Conservation (phyloP, 305 asterid genomes). For the Rubia tinctorum region DNA sequence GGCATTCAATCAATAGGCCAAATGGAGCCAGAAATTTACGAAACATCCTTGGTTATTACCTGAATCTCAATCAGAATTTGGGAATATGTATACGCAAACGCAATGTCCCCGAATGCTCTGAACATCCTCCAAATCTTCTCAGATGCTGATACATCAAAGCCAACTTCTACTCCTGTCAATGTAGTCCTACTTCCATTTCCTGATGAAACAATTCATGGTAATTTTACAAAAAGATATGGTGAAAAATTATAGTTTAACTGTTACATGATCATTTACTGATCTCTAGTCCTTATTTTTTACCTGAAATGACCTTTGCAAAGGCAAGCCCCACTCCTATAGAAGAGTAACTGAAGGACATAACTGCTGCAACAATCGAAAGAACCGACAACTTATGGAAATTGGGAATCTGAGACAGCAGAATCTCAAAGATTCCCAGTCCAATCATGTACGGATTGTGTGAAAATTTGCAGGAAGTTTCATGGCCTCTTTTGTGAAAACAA, state of each 20-base stretch:
- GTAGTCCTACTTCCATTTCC: constrained; percentile 46
- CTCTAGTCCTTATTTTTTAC: constrained; percentile 30
- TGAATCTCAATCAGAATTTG: constrained; percentile 64
- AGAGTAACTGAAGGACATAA: constrained; percentile 60
- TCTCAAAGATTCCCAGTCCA: constrained; percentile 52
- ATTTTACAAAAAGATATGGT: not conserved
- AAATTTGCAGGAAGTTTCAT: constrained; percentile 32
- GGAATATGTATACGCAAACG: constrained; percentile 62
- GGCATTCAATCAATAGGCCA: too few species aligned
- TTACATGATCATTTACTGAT: too few species aligned
- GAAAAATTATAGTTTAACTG: too few species aligned
- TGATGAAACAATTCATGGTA: constrained; percentile 10
- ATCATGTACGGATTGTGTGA: constrained; percentile 62
- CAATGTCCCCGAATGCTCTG: constrained; percentile 61
- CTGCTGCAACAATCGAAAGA: constrained; percentile 57
- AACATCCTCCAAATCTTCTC: constrained; percentile 67
- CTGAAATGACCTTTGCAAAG: constrained; percentile 45
- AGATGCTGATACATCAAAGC: constrained; percentile 40
- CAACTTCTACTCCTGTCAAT: constrained; percentile 46
- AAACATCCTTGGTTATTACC: constrained; percentile 20
- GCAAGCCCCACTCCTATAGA: constrained; percentile 64
- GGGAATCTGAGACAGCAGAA: constrained; percentile 63
- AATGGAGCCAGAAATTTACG: too few species aligned
- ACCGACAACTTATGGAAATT: constrained; percentile 50
- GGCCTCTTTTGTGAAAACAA: constrained; percentile 49